Evolutionary conservation across 352 stramenopile genomes (phyloP), one percentile per base, ranked within the genome.

Genomic region (Phytophthora pseudosyringae): DNA sequence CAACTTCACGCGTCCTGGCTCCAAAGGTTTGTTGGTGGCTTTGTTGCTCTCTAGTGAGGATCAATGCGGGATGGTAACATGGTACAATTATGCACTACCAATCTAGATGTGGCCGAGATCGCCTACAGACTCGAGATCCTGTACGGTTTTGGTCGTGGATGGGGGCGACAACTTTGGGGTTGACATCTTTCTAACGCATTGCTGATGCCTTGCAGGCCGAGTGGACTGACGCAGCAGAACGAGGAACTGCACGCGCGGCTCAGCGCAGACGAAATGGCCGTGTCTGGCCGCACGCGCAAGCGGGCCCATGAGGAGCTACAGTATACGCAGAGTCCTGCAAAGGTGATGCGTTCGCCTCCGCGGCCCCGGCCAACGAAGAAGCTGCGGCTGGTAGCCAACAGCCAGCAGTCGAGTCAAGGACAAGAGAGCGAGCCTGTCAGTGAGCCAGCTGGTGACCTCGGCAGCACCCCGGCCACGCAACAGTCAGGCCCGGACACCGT

Each of bases 41-140:
- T 52, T 15, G 8, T 28, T 48, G 25, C 26, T 26, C 12, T 32
- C 8, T 10, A 40, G n/a, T 59, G 33, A 18, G 26, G 10, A 31
- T 2, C 44, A 50, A 21, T 21, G 21, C 1, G 21, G 21, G 21
- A 21, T 21, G 21, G 21, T 21, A 21, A 21, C 21, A 21, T 21
- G 21, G 21, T 21, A 21, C 21, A 21, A 21, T 57, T 52, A 21
- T 55, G 21, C 53, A 3, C 35, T 28, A 38, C 5, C 3, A 12
- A 6, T 8, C 10, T 11, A 78, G 69, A 46, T 35, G 49, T 77
- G n/a, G 13, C n/a, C 0, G 51, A 75, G 1, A 60, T 71, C 9
- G 63, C 71, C 3, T 91, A 87, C 59, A 76, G 64, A 43, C 79
- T 90, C 29, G 78, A 91, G 52, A 52, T 93, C 9, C 47, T 91